Conservation (phyloP, 139 green algal species). For the Chlorella vulgaris region DNA sequence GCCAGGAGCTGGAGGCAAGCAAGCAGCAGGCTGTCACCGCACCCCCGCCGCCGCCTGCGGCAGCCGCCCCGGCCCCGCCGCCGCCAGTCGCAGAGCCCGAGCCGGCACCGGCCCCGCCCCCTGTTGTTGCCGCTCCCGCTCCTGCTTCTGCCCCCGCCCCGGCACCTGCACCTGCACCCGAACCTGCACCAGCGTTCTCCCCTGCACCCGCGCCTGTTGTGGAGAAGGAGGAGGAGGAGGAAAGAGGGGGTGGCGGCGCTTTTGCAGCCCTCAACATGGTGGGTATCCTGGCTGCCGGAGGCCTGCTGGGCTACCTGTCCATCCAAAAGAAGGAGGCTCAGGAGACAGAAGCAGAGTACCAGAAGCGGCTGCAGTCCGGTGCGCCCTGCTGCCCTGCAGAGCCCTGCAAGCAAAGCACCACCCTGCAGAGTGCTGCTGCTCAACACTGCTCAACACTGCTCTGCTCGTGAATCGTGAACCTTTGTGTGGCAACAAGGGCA, state of each 20-base stretch:
- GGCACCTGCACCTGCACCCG: not conserved
- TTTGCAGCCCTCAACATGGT: conserved; percentile 40
- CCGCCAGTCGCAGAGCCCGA: not conserved
- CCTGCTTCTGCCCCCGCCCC: not conserved
- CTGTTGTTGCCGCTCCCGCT: not conserved
- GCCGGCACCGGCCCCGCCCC: not conserved
- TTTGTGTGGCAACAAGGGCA: too few species aligned
- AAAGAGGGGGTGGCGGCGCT: conserved; percentile 10
- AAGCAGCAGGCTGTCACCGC: conserved; percentile 1
- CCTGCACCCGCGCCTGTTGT: not conserved
- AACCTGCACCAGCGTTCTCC: not conserved
- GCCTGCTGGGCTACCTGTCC: conserved; percentile 35
- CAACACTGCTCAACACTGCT: too few species aligned
- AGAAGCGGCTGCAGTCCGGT: conserved; percentile 15
- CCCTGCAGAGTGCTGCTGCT: too few species aligned
- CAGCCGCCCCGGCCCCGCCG: not conserved
- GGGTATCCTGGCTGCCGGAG: conserved; percentile 42
- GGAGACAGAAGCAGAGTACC: conserved; percentile 20
- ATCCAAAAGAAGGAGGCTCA: conserved; percentile 38
- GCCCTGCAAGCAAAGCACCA: too few species aligned
- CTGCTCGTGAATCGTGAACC: too few species aligned
- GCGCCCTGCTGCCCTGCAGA: not conserved
- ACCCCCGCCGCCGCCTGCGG: too few species aligned
- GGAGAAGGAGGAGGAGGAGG: not conserved
- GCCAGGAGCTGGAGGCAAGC: conserved; percentile 11